Percentiles rank a stretch among this genome's conserved stretches.
Evolutionary conservation across 495 filamentous ascomycete genomes (phyloP).

Genomic region (Ascodesmis nigricans): DNA sequence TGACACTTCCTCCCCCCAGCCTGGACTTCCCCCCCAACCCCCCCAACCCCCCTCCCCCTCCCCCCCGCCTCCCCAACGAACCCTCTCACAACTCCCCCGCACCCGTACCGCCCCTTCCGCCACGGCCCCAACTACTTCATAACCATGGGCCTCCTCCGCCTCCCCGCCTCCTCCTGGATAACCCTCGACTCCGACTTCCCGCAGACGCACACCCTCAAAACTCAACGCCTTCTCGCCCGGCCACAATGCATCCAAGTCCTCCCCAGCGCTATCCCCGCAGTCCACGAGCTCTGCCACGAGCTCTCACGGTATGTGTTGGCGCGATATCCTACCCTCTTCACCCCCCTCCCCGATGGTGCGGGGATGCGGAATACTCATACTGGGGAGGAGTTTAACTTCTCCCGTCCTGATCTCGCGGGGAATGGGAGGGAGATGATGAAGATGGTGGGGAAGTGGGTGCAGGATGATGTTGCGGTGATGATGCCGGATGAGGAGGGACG

Average conservation of each 20-base stretch:
- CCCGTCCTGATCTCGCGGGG: constrained; percentile 46
- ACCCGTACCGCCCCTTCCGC: constrained; percentile 68
- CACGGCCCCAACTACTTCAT: constrained; percentile 56
- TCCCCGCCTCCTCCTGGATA: constrained; percentile 74
- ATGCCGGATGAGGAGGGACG: constrained; percentile 55
- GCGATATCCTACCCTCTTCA: constrained; percentile 55
- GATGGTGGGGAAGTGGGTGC: constrained; percentile 47
- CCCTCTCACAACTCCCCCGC: constrained; percentile 47
- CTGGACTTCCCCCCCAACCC: constrained; percentile 52
- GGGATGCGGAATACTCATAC: constrained; percentile 55
- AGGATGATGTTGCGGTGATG: constrained; percentile 81
- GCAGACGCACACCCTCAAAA: constrained; percentile 54
- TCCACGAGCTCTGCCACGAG: constrained; percentile 61
- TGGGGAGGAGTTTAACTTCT: constrained; percentile 44
- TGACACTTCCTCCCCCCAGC: constrained; percentile 22
- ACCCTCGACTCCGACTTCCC: constrained; percentile 70
- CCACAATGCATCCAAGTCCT: constrained; percentile 46
- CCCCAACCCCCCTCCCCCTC: constrained; percentile 44
- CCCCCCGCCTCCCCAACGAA: constrained; percentile 46
- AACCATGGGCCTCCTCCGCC: constrained; percentile 61
- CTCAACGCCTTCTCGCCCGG: constrained; percentile 44
- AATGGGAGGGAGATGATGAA: constrained; percentile 81
- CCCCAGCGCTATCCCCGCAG: constrained; percentile 53
- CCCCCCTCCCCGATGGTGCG: constrained; percentile 30
- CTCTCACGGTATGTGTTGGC: constrained; percentile 54